Conservation (phyloP, 148 eudicot genomes). For the Drosera capensis region DNA sequence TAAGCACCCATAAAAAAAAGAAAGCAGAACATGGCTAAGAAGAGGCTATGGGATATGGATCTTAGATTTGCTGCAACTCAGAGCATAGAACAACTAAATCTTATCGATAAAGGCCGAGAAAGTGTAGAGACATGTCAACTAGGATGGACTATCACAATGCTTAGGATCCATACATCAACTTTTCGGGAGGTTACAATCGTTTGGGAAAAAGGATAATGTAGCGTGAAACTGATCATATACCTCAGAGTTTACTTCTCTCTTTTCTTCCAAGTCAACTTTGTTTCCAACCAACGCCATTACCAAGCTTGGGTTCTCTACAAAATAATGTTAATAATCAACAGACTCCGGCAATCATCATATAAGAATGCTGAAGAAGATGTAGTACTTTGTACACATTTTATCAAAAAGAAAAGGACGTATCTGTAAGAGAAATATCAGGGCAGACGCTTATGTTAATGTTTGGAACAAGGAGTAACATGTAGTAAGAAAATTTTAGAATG, state of each 20-base stretch:
- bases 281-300: slow-evolving; percentile 35
- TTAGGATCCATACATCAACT: too few species aligned
- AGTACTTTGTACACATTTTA: not conserved
- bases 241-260: slow-evolving; percentile 25
- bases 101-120: too few species aligned
- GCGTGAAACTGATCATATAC: slow-evolving; percentile 11
- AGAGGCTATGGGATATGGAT: not conserved
- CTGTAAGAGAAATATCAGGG: too few species aligned
- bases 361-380: not conserved
- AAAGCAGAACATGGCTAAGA: not conserved
- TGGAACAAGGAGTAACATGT: too few species aligned
- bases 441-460: too few species aligned
- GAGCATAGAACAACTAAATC: too few species aligned
- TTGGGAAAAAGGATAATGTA: not conserved
- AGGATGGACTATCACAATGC: too few species aligned
- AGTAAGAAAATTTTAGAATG: too few species aligned
- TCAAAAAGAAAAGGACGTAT: too few species aligned
- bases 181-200: not conserved
- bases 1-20: not conserved
- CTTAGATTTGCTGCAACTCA: too few species aligned
- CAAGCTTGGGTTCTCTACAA: slow-evolving; percentile 19
- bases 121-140: too few species aligned
- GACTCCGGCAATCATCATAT: not conserved
- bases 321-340: not conserved
- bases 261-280: slow-evolving; percentile 24